A percentile compares a stretch with the other conserved stretches of the same genome.
Evolutionary conservation across 2,329 filamentous ascomycete species (phyloP).

Genomic region (Furcasterigmium furcatum): DNA sequence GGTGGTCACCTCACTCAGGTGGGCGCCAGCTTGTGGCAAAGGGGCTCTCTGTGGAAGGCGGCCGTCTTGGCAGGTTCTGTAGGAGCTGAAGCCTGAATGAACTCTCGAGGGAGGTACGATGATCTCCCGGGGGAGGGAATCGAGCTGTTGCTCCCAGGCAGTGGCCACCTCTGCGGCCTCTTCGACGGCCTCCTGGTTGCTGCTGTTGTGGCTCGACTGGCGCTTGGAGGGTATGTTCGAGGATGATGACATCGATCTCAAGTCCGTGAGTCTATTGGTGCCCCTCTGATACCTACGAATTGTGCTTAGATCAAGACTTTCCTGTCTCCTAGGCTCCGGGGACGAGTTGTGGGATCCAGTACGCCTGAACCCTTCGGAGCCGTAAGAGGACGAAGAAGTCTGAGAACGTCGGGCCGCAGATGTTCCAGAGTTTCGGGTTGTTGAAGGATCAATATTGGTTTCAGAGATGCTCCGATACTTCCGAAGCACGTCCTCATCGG

Average conservation of each 20-base stretch:
- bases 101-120: not conserved
- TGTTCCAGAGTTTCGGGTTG: no score
- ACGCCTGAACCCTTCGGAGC: not conserved
- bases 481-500: not conserved
- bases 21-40: not conserved
- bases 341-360: not conserved
- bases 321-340: not conserved
- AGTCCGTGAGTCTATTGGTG: no score
- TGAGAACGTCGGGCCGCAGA: no score
- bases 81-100: not conserved
- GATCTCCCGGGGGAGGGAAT: not conserved
- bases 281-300: not conserved
- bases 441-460: no score
- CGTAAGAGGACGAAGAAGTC: not conserved
- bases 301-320: not conserved
- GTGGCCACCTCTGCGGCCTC: not conserved
- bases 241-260: no score
- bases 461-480: no score
- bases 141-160: not conserved
- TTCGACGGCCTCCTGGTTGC: not conserved
- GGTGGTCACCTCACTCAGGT: not conserved
- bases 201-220: not conserved
- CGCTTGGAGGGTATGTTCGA: not conserved
- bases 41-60: not conserved
- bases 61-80: not conserved